phyloP scores from a whole-genome alignment of 352 stramenopile species.

The Salisapilia sapeloensis region DNA sequence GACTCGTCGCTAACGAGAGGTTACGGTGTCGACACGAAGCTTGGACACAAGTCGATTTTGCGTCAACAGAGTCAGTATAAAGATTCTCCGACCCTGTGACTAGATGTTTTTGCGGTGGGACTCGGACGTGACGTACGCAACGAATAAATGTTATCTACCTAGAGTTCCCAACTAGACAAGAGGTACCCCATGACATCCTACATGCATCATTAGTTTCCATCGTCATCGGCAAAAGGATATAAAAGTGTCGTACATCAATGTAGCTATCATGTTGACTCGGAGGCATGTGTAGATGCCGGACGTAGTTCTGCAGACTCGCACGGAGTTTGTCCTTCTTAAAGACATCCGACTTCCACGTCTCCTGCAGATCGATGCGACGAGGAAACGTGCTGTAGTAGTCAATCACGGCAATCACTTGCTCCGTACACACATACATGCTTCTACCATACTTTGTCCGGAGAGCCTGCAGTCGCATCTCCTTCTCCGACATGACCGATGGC shows the following conservation, averaged over 20 bases:
- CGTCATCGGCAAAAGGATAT: not conserved
- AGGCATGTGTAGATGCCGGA: conserved; percentile 43
- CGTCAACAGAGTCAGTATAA: conserved; percentile 35
- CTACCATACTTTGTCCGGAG: conserved; percentile 47
- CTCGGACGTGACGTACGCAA: not conserved
- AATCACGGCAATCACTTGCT: conserved; percentile 64
- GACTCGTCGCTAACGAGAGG: not conserved
- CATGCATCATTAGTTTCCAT: not conserved
- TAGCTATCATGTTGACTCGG: conserved; percentile 27
- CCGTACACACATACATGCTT: conserved; percentile 34
- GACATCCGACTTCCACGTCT: conserved; percentile 51
- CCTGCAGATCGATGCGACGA: conserved; percentile 42
- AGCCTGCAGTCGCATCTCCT: conserved; percentile 9
- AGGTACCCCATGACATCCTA: conserved; percentile 39
- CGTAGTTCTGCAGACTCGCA: conserved; percentile 45
- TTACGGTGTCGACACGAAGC: not conserved
- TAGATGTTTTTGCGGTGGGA: not conserved
- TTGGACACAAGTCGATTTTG: conserved; percentile 16
- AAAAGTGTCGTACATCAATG: conserved; percentile 20
- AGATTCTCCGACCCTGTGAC: conserved; percentile 4
- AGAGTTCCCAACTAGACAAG: conserved; percentile 13
- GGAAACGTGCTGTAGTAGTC: conserved; percentile 74
- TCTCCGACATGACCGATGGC: no score
- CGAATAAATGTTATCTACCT: conserved; percentile 1
- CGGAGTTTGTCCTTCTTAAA: conserved; percentile 64